A percentile compares a stretch with the other conserved stretches of the same genome.
Evolutionary conservation across 2,329 filamentous ascomycete genomes (phyloP).

Genomic region (Fusarium beomiforme): DNA sequence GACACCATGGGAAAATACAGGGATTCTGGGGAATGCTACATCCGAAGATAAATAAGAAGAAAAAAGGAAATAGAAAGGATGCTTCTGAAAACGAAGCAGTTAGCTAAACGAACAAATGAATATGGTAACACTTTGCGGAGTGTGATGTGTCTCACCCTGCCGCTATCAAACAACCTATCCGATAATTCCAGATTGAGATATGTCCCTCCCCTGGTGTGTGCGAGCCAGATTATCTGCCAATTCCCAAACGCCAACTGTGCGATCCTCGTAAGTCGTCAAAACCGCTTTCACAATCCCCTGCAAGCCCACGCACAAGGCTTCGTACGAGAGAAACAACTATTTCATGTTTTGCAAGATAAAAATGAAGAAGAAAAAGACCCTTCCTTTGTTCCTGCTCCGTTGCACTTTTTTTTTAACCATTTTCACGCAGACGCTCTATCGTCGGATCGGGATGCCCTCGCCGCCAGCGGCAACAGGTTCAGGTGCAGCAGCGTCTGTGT

Average conservation of each 20-base stretch:
- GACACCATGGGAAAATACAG: slow-evolving; percentile 3
- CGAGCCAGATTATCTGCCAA: slow-evolving; percentile 41
- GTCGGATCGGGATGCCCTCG: slow-evolving; percentile 70
- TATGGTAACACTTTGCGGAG: slow-evolving; percentile 34
- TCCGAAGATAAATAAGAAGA: slow-evolving; percentile 1
- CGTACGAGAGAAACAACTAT: slow-evolving; percentile 18
- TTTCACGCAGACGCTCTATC: slow-evolving; percentile 50
- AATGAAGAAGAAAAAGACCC: not conserved
- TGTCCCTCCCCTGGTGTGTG: slow-evolving; percentile 32
- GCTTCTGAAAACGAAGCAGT: slow-evolving; percentile 28
- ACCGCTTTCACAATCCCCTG: slow-evolving; percentile 33
- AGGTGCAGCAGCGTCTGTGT: slow-evolving; percentile 41
- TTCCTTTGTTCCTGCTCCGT: not conserved
- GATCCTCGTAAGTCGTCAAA: slow-evolving; percentile 45
- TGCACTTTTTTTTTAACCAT: slow-evolving; percentile 1
- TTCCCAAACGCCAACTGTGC: slow-evolving; percentile 46
- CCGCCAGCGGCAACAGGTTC: slow-evolving; percentile 38
- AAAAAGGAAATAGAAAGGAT: slow-evolving; percentile 25
- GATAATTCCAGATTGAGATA: slow-evolving; percentile 38
- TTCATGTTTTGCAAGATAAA: slow-evolving; percentile 16
- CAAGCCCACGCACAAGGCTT: slow-evolving; percentile 30
- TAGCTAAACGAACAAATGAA: slow-evolving; percentile 39
- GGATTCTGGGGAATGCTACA: slow-evolving; percentile 9
- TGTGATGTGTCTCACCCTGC: slow-evolving; percentile 15
- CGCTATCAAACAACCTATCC: slow-evolving; percentile 36